phyloP scores from a whole-genome alignment of 179 eudicot genomes.

The Spinacia oleracea region DNA sequence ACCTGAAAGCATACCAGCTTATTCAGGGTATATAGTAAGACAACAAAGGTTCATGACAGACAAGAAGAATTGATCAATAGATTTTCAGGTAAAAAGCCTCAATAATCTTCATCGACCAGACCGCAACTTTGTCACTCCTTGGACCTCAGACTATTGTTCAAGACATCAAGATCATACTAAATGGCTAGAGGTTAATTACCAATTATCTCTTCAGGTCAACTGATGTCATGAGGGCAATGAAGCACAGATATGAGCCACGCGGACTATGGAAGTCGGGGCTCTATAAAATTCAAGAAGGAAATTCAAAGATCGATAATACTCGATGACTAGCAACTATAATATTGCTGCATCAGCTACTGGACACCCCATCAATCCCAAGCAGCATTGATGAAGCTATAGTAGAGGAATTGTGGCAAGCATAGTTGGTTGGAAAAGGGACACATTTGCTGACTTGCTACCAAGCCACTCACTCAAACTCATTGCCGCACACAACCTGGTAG shows the following conservation, averaged over 20 bases:
- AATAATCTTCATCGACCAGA: not conserved
- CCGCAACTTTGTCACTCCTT: not conserved
- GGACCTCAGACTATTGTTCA: not conserved
- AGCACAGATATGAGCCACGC: not conserved
- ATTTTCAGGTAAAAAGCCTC: not conserved
- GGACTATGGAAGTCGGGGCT: too few relatives aligned
- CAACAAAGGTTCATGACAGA: not conserved
- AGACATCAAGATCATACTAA: not conserved
- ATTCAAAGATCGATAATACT: not conserved
- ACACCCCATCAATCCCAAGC: too few relatives aligned
- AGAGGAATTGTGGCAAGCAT: too few relatives aligned
- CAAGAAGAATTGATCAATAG: not conserved
- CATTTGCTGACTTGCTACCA: too few relatives aligned
- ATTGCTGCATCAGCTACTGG: too few relatives aligned
- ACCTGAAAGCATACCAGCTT: not conserved
- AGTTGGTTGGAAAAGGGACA: too few relatives aligned
- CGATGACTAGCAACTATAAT: not conserved
- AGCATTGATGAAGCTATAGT: too few relatives aligned
- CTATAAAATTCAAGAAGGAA: not conserved
- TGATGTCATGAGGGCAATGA: not conserved
- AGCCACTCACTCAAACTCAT: too few relatives aligned
- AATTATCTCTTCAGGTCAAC: not conserved
- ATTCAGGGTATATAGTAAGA: not conserved
- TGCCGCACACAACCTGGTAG: not conserved
- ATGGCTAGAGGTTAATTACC: not conserved